phyloP scores from a whole-genome alignment of 257 asterid genomes.

The Scutellaria galericulata region DNA sequence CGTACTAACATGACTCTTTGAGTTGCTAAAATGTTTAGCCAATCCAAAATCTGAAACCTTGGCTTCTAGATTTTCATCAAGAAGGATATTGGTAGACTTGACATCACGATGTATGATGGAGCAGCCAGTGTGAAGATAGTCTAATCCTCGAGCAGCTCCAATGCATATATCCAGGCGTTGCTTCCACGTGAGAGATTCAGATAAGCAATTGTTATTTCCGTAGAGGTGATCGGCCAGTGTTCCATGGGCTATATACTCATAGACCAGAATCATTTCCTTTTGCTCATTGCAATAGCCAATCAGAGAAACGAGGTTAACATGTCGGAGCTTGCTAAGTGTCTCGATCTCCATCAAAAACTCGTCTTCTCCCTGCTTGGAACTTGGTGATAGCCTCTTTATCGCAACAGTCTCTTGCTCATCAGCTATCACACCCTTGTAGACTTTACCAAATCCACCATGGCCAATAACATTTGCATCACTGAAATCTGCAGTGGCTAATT shows the following conservation, averaged over 20 bases:
- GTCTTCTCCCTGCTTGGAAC: too few relatives aligned
- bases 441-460: slow-evolving; percentile 39
- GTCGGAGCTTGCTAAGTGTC: too few relatives aligned
- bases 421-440: too few relatives aligned
- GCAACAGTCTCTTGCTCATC: too few relatives aligned
- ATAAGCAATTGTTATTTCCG: background rate
- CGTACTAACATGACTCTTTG: background rate
- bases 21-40: background rate
- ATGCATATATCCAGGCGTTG: background rate
- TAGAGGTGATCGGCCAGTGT: background rate
- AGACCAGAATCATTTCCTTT: too few relatives aligned
- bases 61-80: background rate
- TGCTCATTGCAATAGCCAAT: too few relatives aligned
- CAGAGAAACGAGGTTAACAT: too few relatives aligned
- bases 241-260: slow-evolving; percentile 33
- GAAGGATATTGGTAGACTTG: background rate
- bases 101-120: background rate
- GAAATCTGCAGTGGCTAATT: slow-evolving; percentile 42
- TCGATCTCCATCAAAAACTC: too few relatives aligned
- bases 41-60: background rate
- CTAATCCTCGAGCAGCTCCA: background rate
- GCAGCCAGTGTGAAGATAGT: slow-evolving; percentile 1
- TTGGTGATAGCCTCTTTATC: too few relatives aligned
- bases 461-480: slow-evolving; percentile 44
- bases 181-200: background rate